A percentile compares a stretch with the other conserved stretches of the same genome.
Conservation (phyloP, 768 basidiomycete genomes). For the Exidia glandulosa region DNA sequence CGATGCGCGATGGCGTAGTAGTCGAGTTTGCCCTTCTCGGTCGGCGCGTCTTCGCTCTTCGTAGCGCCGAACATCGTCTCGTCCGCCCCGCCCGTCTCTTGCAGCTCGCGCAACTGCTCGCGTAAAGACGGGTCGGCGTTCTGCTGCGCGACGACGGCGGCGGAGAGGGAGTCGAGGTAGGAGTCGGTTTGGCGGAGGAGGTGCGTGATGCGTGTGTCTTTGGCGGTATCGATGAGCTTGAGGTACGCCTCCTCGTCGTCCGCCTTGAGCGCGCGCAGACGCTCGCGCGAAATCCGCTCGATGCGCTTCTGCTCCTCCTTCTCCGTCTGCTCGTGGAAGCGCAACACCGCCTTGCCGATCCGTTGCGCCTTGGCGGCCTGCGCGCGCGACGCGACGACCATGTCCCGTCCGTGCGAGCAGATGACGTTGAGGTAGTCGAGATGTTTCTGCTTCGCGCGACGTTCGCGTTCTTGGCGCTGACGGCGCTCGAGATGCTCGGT, state of each 20-base stretch:
- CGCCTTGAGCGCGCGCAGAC: constrained; percentile 92
- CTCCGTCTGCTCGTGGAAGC: constrained; percentile 83
- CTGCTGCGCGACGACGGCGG: constrained; percentile 90
- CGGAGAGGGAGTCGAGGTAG: constrained; percentile 90
- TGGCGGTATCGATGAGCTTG: constrained; percentile 97
- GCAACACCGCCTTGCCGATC: constrained; percentile 69
- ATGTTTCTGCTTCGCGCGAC: constrained; percentile 91
- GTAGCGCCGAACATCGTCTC: constrained; percentile 90
- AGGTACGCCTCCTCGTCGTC: constrained; percentile 99
- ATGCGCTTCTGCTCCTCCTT: constrained; percentile 97
- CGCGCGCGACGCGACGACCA: constrained; percentile 45
- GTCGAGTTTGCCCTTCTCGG: constrained; percentile 66
- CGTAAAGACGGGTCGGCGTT: constrained; percentile 39
- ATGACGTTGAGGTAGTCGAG: constrained; percentile 87
- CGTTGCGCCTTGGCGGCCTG: constrained; percentile 43
- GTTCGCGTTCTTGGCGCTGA: constrained; percentile 86
- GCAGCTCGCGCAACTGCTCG: constrained; percentile 36
- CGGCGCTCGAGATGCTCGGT: constrained; percentile 85
- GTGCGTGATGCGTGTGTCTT: constrained; percentile 98
- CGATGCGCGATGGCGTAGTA: constrained; percentile 95
- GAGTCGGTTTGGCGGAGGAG: constrained; percentile 86
- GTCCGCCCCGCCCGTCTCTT: constrained; percentile 57
- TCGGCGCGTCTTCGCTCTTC: constrained; percentile 40
- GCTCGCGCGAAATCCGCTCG: constrained; percentile 91
- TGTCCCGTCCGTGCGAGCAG: constrained; percentile 67